Evolutionary conservation across 2,329 filamentous ascomycete genomes (phyloP).

Genomic region (Hawksworthiomyces lignivorus): DNA sequence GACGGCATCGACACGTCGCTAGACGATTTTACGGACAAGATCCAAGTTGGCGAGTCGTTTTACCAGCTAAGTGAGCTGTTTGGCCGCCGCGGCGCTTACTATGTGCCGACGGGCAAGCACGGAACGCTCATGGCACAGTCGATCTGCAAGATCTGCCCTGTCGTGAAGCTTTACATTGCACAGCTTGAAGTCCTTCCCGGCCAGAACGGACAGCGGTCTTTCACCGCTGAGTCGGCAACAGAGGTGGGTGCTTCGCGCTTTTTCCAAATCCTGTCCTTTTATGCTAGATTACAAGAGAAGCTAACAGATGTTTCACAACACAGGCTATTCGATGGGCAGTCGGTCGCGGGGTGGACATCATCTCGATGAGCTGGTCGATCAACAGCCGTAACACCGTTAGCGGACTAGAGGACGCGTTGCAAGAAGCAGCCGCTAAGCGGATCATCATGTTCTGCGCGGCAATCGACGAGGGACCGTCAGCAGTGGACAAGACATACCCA

Average conservation of each 20-base stretch:
- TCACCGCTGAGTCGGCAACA: constrained; percentile 6
- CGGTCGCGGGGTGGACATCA: constrained; percentile 8
- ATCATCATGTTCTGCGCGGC: constrained; percentile 10
- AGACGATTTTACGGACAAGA: constrained; percentile 6
- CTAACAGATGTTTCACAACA: no score
- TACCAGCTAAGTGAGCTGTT: constrained; percentile 4
- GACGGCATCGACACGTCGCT: constrained; percentile 9
- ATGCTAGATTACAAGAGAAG: no score
- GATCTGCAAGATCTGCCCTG: constrained; percentile 5
- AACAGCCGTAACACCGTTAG: not conserved
- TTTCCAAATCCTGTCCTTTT: no score
- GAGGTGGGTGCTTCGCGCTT: no score
- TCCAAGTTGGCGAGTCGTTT: constrained; percentile 10
- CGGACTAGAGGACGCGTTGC: not conserved
- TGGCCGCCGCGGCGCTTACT: constrained; percentile 6
- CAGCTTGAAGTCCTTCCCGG: constrained; percentile 7
- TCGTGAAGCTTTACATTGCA: constrained; percentile 9
- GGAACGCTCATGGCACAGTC: constrained; percentile 9
- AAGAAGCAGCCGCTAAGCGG: not conserved
- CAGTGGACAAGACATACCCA: constrained; percentile 5
- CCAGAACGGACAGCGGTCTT: constrained; percentile 4
- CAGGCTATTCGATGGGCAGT: constrained; percentile 5
- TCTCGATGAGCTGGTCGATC: constrained; percentile 12
- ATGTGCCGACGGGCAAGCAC: constrained; percentile 8
- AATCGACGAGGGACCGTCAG: constrained; percentile 6